Percentiles rank a stretch among this genome's conserved stretches.
phyloP scores from a whole-genome alignment of 2,329 filamentous ascomycete species.

The Myriangium duriaei region DNA sequence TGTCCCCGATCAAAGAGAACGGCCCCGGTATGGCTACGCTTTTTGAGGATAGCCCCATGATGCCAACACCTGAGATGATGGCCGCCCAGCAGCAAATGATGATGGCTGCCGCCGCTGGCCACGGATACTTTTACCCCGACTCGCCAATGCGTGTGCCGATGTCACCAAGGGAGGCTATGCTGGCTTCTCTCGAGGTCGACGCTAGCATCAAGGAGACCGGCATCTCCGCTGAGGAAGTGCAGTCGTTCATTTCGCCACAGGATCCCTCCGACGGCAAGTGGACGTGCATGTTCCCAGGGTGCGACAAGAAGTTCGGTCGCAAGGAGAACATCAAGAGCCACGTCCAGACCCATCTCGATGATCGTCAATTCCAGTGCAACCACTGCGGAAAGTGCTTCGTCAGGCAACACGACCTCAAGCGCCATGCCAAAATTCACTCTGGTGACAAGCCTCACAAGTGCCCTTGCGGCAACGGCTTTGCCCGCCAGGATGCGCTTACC shows the following conservation, averaged over 20 bases:
- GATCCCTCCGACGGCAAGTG: constrained; percentile 31
- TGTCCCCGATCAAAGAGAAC: constrained; percentile 23
- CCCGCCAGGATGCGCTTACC: constrained; percentile 86
- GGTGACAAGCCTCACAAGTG: constrained; percentile 93
- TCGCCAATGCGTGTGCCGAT: constrained; percentile 13
- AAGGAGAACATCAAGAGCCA: constrained; percentile 99
- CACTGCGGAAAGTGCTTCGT: constrained; percentile 94
- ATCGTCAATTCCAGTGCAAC: constrained; percentile 88
- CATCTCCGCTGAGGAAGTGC: constrained; percentile 66
- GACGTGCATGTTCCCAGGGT: constrained; percentile 49
- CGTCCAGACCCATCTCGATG: constrained; percentile 93
- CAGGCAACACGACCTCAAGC: constrained; percentile 90
- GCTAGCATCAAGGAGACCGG: constrained; percentile 65
- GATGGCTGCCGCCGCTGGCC: constrained; percentile 9
- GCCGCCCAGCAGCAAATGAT: constrained; percentile 8
- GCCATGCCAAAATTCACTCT: constrained; percentile 94
- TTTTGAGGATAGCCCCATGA: constrained; percentile 21
- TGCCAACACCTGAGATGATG: constrained; percentile 22
- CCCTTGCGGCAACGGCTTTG: constrained; percentile 87
- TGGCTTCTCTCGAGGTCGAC: constrained; percentile 42
- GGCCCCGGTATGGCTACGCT: constrained; percentile 23
- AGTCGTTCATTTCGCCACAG: constrained; percentile 36
- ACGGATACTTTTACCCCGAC: constrained; percentile 13
- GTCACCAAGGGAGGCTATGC: constrained; percentile 28
- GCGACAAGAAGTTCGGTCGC: constrained; percentile 82